Percentiles rank a stretch among this genome's conserved stretches.
Conservation (phyloP, 2,329 filamentous ascomycete species). For the Penicillium sp. region DNA sequence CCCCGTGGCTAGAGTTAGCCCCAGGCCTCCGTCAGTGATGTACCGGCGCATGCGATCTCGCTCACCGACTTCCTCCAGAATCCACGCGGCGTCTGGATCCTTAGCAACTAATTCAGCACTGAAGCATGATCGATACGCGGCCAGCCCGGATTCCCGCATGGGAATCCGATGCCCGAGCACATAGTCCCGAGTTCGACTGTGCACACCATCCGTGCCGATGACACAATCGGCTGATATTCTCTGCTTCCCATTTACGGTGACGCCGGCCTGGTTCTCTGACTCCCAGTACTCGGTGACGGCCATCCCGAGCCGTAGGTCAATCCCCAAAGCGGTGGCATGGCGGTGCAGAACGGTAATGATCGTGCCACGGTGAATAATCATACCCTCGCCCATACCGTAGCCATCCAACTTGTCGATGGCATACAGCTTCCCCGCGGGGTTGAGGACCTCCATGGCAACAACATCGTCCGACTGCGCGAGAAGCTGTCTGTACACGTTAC, state of each 20-base stretch:
- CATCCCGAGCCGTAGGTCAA: conserved; percentile 5
- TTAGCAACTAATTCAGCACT: neutral
- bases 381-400: conserved; percentile 3
- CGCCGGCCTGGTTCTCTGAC: conserved; percentile 2
- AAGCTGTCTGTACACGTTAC: neutral
- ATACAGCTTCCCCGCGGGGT: conserved; percentile 2
- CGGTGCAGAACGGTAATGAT: neutral
- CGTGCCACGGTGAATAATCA: conserved; percentile 6
- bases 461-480: neutral
- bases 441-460: neutral
- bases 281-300: conserved; percentile 9
- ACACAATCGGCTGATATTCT: conserved; percentile 8
- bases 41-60: conserved; percentile 3
- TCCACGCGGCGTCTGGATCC: neutral
- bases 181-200: conserved; percentile 6
- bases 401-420: conserved; percentile 3
- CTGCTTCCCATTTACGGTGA: neutral
- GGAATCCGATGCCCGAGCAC: neutral
- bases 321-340: neutral
- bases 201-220: conserved; percentile 10
- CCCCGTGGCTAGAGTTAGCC: neutral
- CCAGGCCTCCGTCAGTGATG: neutral
- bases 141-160: neutral
- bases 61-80: neutral
- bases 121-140: neutral